A percentile compares a stretch with the other conserved stretches of the same genome.
Conservation (phyloP, 768 basidiomycete species). For the Guyanaporus albipodus region DNA sequence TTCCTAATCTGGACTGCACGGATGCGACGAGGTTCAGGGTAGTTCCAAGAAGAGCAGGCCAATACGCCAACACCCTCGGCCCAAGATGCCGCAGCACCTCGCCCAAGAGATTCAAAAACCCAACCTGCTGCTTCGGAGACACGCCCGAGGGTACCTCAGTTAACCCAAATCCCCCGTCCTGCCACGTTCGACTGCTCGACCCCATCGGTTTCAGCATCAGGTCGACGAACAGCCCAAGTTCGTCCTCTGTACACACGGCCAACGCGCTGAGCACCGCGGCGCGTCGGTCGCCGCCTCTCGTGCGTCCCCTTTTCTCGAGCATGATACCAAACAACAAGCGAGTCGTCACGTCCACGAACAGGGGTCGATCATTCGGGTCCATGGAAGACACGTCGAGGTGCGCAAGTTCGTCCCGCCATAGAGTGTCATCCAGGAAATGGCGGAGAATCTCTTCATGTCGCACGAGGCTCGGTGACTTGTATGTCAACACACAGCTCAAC, state of each 20-base stretch:
- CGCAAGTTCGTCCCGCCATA: constrained; percentile 86
- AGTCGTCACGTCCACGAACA: constrained; percentile 65
- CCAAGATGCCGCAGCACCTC: constrained; percentile 84
- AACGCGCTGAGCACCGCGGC: constrained; percentile 73
- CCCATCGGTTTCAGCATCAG: constrained; percentile 81
- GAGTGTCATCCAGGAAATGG: constrained; percentile 73
- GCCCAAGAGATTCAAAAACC: constrained; percentile 80
- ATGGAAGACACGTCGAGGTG: constrained; percentile 64
- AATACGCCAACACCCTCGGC: constrained; percentile 59
- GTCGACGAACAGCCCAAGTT: constrained; percentile 74
- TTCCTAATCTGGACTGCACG: constrained; percentile 57
- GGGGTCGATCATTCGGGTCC: constrained; percentile 51
- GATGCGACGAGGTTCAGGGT: constrained; percentile 62
- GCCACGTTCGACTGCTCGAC: constrained; percentile 25
- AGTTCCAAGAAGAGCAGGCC: constrained; percentile 71
- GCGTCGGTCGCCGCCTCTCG: constrained; percentile 60
- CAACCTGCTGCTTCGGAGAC: constrained; percentile 67
- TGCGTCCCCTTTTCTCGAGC: constrained; percentile 71
- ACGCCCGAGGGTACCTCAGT: constrained; percentile 30
- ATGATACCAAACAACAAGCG: constrained; percentile 85
- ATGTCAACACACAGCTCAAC: constrained; percentile 76
- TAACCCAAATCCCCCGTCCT: constrained; percentile 29
- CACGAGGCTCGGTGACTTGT: constrained; percentile 59
- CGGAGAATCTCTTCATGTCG: constrained; percentile 61
- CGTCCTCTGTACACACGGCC: constrained; percentile 63